A percentile compares a stretch with the other conserved stretches of the same genome.
phyloP scores from a whole-genome alignment of 495 filamentous ascomycete species.

The Penicillium goetzii region DNA sequence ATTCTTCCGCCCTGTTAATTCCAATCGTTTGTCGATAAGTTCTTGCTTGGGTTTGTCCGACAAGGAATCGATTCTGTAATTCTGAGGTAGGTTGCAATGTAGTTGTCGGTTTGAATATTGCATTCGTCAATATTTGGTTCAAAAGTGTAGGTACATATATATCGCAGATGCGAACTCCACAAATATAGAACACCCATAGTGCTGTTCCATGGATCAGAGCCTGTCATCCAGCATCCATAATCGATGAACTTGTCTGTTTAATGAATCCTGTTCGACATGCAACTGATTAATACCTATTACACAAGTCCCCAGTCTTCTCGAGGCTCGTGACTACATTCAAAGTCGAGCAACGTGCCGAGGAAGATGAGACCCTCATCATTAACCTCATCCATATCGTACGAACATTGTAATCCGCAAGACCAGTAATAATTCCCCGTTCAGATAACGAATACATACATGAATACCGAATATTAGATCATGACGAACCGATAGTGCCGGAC shows the following conservation, averaged over 20 bases:
- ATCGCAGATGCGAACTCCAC: not conserved
- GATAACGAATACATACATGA: not conserved
- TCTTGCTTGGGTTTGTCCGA: not conserved
- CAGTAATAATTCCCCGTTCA: not conserved
- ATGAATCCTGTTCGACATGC: too few species aligned
- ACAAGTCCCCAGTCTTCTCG: not conserved
- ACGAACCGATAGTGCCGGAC: not conserved
- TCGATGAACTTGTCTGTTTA: not conserved
- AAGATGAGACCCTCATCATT: not conserved
- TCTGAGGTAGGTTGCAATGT: not conserved
- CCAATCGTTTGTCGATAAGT: not conserved
- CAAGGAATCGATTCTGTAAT: too few species aligned
- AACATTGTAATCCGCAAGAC: not conserved
- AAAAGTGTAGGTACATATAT: not conserved
- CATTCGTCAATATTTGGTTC: not conserved
- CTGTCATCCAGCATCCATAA: not conserved
- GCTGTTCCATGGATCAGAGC: not conserved
- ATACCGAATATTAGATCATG: not conserved
- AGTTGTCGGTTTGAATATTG: not conserved
- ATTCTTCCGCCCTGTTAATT: not conserved
- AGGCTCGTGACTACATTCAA: not conserved
- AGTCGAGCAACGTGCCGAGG: not conserved
- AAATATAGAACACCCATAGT: not conserved
- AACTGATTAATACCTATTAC: not conserved
- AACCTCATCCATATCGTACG: not conserved